These are phyloP conservation scores for Myotisia sp. DNA, from an alignment of 2,329 filamentous ascomycete genomes.

Conservation along the genomic window DNA sequence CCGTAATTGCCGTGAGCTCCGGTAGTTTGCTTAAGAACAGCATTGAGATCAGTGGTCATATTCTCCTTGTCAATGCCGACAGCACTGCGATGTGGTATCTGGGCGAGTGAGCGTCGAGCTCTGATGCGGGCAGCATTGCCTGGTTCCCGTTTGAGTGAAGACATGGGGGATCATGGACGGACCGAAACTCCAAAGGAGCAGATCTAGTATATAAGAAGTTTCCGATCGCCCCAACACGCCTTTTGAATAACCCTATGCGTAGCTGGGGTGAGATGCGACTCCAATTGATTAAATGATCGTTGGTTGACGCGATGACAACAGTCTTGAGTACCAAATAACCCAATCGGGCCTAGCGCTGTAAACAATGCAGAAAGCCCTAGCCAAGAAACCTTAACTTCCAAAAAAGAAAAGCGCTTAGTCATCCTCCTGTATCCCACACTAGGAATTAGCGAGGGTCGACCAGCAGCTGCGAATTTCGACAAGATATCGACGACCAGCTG, in stretches of 20 bases:
- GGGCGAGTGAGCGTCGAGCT: slow-evolving; percentile 58
- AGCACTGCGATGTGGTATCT: slow-evolving; percentile 37
- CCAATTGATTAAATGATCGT: too few relatives aligned
- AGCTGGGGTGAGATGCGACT: too few relatives aligned
- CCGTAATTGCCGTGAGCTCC: slow-evolving; percentile 19
- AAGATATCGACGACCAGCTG: slow-evolving; percentile 24
- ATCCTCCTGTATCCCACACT: slow-evolving; percentile 24
- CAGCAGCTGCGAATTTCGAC: slow-evolving; percentile 15
- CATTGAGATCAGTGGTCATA: slow-evolving; percentile 51
- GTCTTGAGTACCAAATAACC: slow-evolving; percentile 11
- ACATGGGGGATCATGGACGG: slow-evolving; percentile 1
- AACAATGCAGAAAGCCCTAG: slow-evolving; percentile 34
- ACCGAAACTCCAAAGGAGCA: background rate
- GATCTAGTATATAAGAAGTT: background rate
- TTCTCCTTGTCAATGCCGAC: slow-evolving; percentile 59
- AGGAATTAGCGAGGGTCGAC: slow-evolving; percentile 18
- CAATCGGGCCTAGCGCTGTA: slow-evolving; percentile 22
- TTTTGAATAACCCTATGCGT: slow-evolving; percentile 2
- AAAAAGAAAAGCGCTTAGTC: slow-evolving; percentile 20
- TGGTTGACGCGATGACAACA: too few relatives aligned
- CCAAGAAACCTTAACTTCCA: slow-evolving; percentile 20
- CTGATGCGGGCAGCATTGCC: slow-evolving; percentile 17
- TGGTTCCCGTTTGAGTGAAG: slow-evolving; percentile 7
- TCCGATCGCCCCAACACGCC: background rate
- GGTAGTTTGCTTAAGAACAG: slow-evolving; percentile 19